Percentiles rank a stretch among this genome's conserved stretches.
Conservation (phyloP, 495 filamentous ascomycete species). For the Peziza echinospora region DNA sequence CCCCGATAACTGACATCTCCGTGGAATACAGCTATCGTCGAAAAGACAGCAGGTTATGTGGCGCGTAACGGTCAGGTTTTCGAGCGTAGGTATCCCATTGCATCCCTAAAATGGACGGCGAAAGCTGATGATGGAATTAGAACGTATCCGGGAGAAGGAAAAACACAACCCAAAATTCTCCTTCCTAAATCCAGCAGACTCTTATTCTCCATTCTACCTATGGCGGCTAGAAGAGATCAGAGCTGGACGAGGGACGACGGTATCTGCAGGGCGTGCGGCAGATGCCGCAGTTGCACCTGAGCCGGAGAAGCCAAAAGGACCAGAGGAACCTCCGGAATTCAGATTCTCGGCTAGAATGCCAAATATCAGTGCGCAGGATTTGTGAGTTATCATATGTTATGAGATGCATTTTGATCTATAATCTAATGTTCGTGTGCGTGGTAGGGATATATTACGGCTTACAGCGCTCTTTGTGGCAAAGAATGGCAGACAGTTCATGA, state of each 20-base stretch:
- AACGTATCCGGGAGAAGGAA: conserved; percentile 66
- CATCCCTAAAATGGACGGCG: conserved; percentile 7
- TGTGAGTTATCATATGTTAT: conserved; percentile 23
- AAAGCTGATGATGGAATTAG: conserved; percentile 3
- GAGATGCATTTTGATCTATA: too few relatives aligned
- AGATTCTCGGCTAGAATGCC: conserved; percentile 94
- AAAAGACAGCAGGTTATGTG: conserved; percentile 93
- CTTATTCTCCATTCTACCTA: conserved; percentile 70
- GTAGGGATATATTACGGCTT: conserved; percentile 54
- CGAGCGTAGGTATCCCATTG: conserved; percentile 42
- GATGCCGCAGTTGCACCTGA: conserved; percentile 29
- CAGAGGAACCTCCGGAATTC: conserved; percentile 70
- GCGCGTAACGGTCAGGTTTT: conserved; percentile 63
- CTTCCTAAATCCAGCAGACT: conserved; percentile 60
- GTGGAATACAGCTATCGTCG: conserved; percentile 41
- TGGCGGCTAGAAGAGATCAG: conserved; percentile 77
- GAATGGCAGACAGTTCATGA: conserved; percentile 79
- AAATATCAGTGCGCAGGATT: conserved; percentile 83
- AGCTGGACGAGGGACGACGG: conserved; percentile 56
- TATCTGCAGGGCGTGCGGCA: conserved; percentile 46
- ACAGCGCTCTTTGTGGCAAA: conserved; percentile 82
- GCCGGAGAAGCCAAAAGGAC: conserved; percentile 47
- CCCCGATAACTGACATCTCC: too few relatives aligned
- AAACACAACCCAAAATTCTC: conserved; percentile 74
- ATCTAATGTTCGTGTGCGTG: neutral